Evolutionary conservation across 768 basidiomycete genomes (phyloP), one percentile per base, ranked within the genome.

Genomic region (Mycena leptocephala): DNA sequence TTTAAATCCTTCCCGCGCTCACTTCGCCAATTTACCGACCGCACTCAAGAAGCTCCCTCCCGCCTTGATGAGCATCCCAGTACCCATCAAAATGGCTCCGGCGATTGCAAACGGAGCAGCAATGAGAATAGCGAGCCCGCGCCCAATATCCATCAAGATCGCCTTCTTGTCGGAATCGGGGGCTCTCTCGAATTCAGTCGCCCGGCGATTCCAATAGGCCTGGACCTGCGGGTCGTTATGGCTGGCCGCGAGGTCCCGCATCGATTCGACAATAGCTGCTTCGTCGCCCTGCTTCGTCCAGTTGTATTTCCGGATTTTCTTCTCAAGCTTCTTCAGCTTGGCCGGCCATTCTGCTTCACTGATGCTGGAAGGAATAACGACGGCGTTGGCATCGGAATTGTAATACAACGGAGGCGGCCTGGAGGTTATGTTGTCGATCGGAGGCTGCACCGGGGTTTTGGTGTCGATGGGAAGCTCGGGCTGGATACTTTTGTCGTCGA

Each of bases 251-350:
- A 78, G 70, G 53, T 75, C 77, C 4, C 73, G 77, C 77, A 78
- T 78, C 9, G 69, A 67, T 1, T 43, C 48, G 70, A 71, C 30
- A 28, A 78, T 75, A 2, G n/a, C n/a, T n/a, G 64, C 64, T 48
- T 72, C 70, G 65, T 75, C 69, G 58, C 73, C 62, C 18, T 39
- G 48, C 24, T 58, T 62, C 39, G 51, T 64, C 71, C 73, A 71
- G 53, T 74, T 78, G 77, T 76, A 78, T 62, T 76, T 76, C 37
- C 70, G 59, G 56, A 76, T 65, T 71, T 61, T 72, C 24, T 32
- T 33, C 39, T 76, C 59, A 2, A 76, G 78, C 46, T 28, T 61
- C 33, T 64, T 53, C 39, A 76, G 35, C 59, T 75, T 76, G 18
- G 18, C 30, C 53, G 69, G 28, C 74, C 74, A 75, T 59, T 78